A percentile compares a stretch with the other conserved stretches of the same genome.
These are phyloP conservation scores for Pleurotus tuoliensis DNA, from an alignment of 768 basidiomycete genomes.

Conservation along the genomic window DNA sequence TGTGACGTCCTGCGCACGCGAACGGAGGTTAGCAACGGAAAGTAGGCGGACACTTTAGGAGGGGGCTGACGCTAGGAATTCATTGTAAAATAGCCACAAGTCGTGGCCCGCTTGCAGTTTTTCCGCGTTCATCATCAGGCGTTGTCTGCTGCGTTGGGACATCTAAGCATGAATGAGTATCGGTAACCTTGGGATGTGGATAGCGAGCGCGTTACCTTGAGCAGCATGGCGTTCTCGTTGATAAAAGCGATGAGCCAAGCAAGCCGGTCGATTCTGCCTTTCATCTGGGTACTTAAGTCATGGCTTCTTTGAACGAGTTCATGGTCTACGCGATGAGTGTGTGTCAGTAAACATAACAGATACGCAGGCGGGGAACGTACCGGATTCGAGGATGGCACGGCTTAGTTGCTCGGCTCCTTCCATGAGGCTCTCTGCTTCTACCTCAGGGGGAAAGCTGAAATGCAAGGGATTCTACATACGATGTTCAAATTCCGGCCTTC, in stretches of 20 bases:
- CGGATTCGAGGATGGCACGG: slow-evolving; percentile 64
- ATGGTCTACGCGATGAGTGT: slow-evolving; percentile 38
- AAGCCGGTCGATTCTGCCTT: slow-evolving; percentile 68
- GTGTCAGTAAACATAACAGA: background rate
- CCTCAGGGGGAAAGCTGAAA: slow-evolving; percentile 76
- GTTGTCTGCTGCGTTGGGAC: slow-evolving; percentile 73
- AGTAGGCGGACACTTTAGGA: background rate
- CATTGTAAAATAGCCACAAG: slow-evolving; percentile 77
- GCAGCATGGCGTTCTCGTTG: slow-evolving; percentile 77
- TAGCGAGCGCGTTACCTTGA: slow-evolving; percentile 48
- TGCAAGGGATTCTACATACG: slow-evolving; percentile 62
- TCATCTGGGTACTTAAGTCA: slow-evolving; percentile 77
- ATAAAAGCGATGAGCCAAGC: slow-evolving; percentile 88
- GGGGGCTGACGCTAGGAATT: slow-evolving; percentile 52
- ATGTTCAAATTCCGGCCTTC: background rate
- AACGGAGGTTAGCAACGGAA: background rate
- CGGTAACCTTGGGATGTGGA: background rate
- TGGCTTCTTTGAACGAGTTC: slow-evolving; percentile 70
- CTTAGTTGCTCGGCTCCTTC: slow-evolving; percentile 76
- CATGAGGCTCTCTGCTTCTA: slow-evolving; percentile 79
- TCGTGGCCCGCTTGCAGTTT: slow-evolving; percentile 78
- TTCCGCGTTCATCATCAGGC: slow-evolving; percentile 79
- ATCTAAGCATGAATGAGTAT: slow-evolving; percentile 45
- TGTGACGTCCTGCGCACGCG: slow-evolving; percentile 42
- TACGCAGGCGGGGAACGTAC: slow-evolving; percentile 29